Evolutionary conservation across 371 early-diverging fungal genomes (phyloP), one percentile per base, ranked within the genome.

Genomic region (Amoeboradix gromovi): DNA sequence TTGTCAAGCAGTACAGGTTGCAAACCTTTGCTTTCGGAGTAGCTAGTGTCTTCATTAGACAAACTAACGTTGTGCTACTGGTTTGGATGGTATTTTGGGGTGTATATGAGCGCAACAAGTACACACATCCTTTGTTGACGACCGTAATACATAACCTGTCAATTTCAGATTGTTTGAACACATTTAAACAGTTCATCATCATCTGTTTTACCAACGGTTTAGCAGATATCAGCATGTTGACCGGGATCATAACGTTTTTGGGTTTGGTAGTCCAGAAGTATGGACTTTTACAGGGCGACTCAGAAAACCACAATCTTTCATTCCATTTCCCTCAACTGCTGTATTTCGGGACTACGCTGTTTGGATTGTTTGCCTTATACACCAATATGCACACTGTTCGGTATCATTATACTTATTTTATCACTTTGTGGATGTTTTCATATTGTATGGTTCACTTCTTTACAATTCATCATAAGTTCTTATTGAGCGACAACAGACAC

Each of bases 261-360:
- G 77, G 66, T 2, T 92, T 90, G 77, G 73, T 92, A 0, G 70
- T 78, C 1, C 83, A 81, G 80, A 95, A 94, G 72, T 80, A 79
- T 0, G 90, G 93, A 12, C 87, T 94, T 48, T 92, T 89, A 12
- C 75, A 92, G 22, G 88, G 87, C 17, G 96, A 95, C 77, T 82
- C 82, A 68, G 75, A 84, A 16, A 87, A 94, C 74, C 96, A 96
- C 77, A 74, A 83, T 22, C 83, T 89, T 0, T 80, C 82, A 0
- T 29, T 87, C 29, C 91, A 96, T 75, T 72, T 91, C 16, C 87
- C 90, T 1, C 94, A 94, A 75, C 65, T 92, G 5, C 81, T 89
- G 66, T 96, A 96, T 77, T 92, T 86, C 78, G 73, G 77, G 5
- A 80, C 81, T 0, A 48, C 48, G 12, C 22, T 48, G 22, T 5